Percentiles rank a stretch among this genome's conserved stretches.
Conservation (phyloP, 805 yeast species). For the Suhomyces prunicola region DNA sequence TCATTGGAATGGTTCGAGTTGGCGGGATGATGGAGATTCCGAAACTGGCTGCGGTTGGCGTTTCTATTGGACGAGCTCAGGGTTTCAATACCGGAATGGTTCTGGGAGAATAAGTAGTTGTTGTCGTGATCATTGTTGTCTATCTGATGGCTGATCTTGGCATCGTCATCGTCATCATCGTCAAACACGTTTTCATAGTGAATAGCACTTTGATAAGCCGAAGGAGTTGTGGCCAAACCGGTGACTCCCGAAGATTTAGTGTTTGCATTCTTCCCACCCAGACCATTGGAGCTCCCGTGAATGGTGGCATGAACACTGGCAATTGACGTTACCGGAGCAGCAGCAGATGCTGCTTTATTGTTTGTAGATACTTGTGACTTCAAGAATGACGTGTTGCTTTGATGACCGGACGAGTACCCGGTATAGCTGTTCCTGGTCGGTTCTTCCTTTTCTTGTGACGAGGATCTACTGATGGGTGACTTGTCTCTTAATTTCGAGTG, state of each 20-base stretch:
- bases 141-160: constrained; percentile 4
- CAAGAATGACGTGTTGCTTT: constrained; percentile 15
- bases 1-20: constrained; percentile 1
- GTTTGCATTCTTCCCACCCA: not conserved
- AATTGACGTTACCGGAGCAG: constrained; percentile 23
- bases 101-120: not conserved
- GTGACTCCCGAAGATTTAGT: constrained; percentile 15
- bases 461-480: constrained; percentile 4
- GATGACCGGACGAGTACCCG: constrained; percentile 2
- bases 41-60: constrained; percentile 2
- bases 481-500: constrained; percentile 28
- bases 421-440: constrained; percentile 4
- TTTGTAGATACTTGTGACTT: constrained; percentile 12
- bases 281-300: constrained; percentile 3
- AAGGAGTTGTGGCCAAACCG: constrained; percentile 38
- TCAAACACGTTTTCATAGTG: constrained; percentile 42
- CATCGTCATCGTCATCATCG: constrained; percentile 48
- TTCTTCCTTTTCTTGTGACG: constrained; percentile 3
- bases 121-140: not conserved
- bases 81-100: constrained; percentile 1
- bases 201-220: constrained; percentile 21
- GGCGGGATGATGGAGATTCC: not conserved
- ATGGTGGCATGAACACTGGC: constrained; percentile 22
- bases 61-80: not conserved
- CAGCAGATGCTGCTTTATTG: constrained; percentile 10